Evolutionary conservation across 495 filamentous ascomycete genomes (phyloP), one percentile per base, ranked within the genome.

Genomic region (Thermochaetoides thermophila): DNA sequence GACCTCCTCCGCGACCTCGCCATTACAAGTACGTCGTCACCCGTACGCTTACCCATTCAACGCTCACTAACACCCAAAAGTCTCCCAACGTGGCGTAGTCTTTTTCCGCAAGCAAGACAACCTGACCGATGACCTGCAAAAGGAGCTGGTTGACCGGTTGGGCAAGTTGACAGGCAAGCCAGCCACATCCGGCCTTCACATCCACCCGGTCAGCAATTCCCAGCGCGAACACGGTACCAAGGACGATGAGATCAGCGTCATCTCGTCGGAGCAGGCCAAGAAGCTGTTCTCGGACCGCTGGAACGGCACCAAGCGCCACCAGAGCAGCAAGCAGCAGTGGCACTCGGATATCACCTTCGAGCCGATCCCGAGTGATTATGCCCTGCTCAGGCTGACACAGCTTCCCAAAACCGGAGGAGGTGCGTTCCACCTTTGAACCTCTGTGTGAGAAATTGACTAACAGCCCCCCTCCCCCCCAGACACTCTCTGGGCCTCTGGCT

Each of bases 41-140:
- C 6, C 12, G 7, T 15, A 7, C 14, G 10, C 27, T 9, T 17
- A 27, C 4, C 22, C 7, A 31, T 11, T 15, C 27, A 24, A 24
- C 21, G 6, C 21, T 11, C n/a, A n/a, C n/a, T n/a, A n/a, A n/a
- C n/a, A n/a, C n/a, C n/a, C n/a, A n/a, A n/a, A n/a, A 82, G 78
- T 84, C 42, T 84, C 78, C n/a, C 73, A 76, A 43, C 68, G 79
- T 0, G 78, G 78, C 1, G 81, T 86, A 0, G 81, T 84, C 18
- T 84, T 83, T 55, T 82, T 86, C 58, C 76, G 79, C 11, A 66
- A 68, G 15, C 81, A 84, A 46, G 68, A 81, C 42, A 60, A 47
- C 33, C 48, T 62, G 21, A 55, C 50, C 35, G 53, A 60, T 30
- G 56, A 62, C 3, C 51, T 57, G 11, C 57, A 62, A 38, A 84